Evolutionary conservation across 2,329 filamentous ascomycete genomes (phyloP).

Genomic region (Ceratocystis harringtonii): DNA sequence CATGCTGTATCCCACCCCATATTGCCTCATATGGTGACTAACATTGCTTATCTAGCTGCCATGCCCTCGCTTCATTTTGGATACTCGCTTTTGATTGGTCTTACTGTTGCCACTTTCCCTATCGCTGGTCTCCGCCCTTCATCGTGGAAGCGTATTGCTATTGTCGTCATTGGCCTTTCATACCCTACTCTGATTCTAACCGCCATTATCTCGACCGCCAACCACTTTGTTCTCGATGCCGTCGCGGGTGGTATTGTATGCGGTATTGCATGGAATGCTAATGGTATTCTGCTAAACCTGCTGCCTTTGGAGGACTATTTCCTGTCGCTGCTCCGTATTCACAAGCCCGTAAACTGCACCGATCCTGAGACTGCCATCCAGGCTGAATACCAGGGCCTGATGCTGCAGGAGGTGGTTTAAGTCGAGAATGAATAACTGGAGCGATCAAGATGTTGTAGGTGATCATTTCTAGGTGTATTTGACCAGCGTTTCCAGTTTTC

Average conservation of each 20-base stretch:
- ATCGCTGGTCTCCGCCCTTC: slow-evolving; percentile 38
- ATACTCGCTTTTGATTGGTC: slow-evolving; percentile 56
- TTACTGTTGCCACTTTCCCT: slow-evolving; percentile 53
- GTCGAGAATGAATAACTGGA: not conserved
- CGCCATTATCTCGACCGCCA: slow-evolving; percentile 56
- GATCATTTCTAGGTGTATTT: not conserved
- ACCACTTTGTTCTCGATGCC: slow-evolving; percentile 59
- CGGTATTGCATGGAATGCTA: slow-evolving; percentile 44
- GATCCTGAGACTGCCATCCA: slow-evolving; percentile 27
- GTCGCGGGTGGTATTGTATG: slow-evolving; percentile 54
- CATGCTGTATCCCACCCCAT: not conserved
- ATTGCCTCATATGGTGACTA: not conserved
- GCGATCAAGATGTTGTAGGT: not conserved
- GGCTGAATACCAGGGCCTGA: slow-evolving; percentile 22
- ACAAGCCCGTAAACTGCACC: slow-evolving; percentile 41
- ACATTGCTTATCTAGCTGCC: slow-evolving; percentile 34
- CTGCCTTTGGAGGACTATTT: slow-evolving; percentile 54
- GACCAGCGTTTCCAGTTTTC: not conserved
- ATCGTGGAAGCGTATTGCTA: slow-evolving; percentile 34
- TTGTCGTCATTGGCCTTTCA: slow-evolving; percentile 37
- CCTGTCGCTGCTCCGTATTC: slow-evolving; percentile 44
- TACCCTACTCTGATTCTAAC: slow-evolving; percentile 52
- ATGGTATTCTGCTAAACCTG: slow-evolving; percentile 44
- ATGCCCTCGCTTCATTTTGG: slow-evolving; percentile 67
- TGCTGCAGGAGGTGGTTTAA: slow-evolving; percentile 18